Conservation (phyloP, 1,284 basidiomycete species). For the Cutaneotrichosporon sp. region DNA sequence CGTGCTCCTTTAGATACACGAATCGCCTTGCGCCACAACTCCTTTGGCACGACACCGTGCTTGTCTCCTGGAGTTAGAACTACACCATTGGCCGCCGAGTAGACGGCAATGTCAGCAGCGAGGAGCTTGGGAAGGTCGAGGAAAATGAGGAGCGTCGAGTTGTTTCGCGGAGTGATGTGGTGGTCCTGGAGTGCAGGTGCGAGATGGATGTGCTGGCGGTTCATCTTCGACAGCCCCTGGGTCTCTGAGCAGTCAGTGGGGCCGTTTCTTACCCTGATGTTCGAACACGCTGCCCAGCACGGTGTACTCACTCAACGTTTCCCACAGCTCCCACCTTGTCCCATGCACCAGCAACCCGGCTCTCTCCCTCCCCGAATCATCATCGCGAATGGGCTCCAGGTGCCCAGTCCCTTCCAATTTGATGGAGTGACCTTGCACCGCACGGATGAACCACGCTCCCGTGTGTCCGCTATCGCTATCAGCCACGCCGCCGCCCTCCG, state of each 20-base stretch:
- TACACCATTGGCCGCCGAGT: slow-evolving; percentile 44
- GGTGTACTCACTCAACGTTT: slow-evolving; percentile 41
- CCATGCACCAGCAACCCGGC: slow-evolving; percentile 46
- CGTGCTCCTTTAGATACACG: slow-evolving; percentile 23
- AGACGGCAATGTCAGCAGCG: slow-evolving; percentile 36
- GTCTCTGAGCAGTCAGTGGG: slow-evolving; percentile 1
- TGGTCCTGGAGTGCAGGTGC: slow-evolving; percentile 37
- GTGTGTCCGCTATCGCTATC: not conserved
- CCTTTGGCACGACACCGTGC: slow-evolving; percentile 27
- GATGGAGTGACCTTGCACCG: slow-evolving; percentile 90
- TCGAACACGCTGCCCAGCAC: too few relatives aligned
- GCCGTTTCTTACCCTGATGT: too few relatives aligned
- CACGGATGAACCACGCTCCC: slow-evolving; percentile 71
- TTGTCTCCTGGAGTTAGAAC: slow-evolving; percentile 45
- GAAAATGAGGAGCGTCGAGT: slow-evolving; percentile 45
- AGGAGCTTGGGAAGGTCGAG: slow-evolving; percentile 40
- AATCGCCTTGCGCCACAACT: slow-evolving; percentile 40
- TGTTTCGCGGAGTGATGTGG: slow-evolving; percentile 33
- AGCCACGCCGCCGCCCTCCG: not conserved
- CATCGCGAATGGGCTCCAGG: slow-evolving; percentile 30
- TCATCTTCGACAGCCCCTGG: slow-evolving; percentile 44
- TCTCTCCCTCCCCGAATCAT: slow-evolving; percentile 29
- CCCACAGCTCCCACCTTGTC: slow-evolving; percentile 43
- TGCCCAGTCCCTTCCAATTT: slow-evolving; percentile 61
- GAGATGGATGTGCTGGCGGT: slow-evolving; percentile 48